Evolutionary conservation across 1,284 basidiomycete species (phyloP).

Genomic region (Golubevia pallescens): DNA sequence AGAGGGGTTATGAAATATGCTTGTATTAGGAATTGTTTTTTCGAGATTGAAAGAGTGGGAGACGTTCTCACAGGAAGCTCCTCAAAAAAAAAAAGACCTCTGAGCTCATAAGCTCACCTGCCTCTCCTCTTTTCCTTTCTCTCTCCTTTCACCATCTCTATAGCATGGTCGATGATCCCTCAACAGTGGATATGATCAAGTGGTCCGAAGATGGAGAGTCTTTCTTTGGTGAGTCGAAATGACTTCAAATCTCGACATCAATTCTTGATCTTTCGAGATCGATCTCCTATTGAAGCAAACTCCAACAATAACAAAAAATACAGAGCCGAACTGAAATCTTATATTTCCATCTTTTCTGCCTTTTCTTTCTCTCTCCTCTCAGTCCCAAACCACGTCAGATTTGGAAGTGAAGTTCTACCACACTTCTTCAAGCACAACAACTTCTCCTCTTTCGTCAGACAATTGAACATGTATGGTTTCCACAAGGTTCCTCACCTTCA

Average conservation of each 20-base stretch:
- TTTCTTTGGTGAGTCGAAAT: constrained; percentile 31
- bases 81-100: neutral
- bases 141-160: no score
- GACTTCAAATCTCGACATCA: neutral
- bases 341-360: no score
- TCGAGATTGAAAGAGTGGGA: no score
- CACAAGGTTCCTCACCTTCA: constrained; percentile 56
- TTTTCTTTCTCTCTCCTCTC: no score
- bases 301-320: no score
- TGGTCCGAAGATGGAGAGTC: constrained; percentile 58
- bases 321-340: no score
- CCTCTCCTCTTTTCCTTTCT: neutral
- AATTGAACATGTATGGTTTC: constrained; percentile 36
- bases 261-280: neutral
- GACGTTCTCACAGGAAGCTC: no score
- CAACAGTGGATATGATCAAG: constrained; percentile 58
- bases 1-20: no score
- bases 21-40: no score
- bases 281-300: no score
- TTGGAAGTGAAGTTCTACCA: constrained; percentile 48
- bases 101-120: neutral
- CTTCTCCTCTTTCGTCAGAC: constrained; percentile 24
- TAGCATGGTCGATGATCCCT: constrained; percentile 63
- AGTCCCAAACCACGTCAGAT: constrained; percentile 60
- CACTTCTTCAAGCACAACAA: constrained; percentile 27